A percentile compares a stretch with the other conserved stretches of the same genome.
Conservation (phyloP, 306 rosid species). For the Dalbergia oliveri region DNA sequence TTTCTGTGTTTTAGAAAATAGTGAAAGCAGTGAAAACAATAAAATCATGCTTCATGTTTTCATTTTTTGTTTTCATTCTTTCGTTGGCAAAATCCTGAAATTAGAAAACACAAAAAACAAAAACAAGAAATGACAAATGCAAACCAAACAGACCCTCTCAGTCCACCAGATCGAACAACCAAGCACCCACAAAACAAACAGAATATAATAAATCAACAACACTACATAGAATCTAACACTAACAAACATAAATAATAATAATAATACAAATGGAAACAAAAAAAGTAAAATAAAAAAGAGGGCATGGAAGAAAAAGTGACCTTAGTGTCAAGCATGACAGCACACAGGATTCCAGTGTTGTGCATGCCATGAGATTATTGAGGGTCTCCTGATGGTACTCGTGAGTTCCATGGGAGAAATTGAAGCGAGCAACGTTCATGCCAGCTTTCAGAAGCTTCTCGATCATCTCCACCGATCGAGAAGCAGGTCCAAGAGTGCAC, state of each 20-base stretch:
- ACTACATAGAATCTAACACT: background rate
- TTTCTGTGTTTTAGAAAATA: too few relatives aligned
- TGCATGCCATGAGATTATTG: constrained; percentile 89
- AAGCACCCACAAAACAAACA: background rate
- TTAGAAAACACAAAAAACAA: too few relatives aligned
- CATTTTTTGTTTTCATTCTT: too few relatives aligned
- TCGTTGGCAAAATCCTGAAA: too few relatives aligned
- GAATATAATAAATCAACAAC: background rate
- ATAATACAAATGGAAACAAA: too few relatives aligned
- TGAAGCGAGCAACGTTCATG: constrained; percentile 96
- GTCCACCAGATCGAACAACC: background rate
- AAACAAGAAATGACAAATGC: background rate
- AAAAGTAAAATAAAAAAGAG: background rate
- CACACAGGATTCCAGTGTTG: constrained; percentile 80
- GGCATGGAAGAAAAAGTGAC: constrained; percentile 39
- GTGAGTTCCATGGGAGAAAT: constrained; percentile 93
- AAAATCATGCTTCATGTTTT: too few relatives aligned
- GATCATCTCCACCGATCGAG: constrained; percentile 77
- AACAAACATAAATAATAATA: too few relatives aligned
- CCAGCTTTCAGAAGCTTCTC: constrained; percentile 93
- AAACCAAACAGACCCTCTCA: background rate
- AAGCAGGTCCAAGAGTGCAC: constrained; percentile 91
- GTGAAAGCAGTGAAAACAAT: too few relatives aligned
- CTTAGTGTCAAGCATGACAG: constrained; percentile 97
- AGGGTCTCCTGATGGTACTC: constrained; percentile 93